Evolutionary conservation across 2,329 filamentous ascomycete genomes (phyloP), one percentile per base, ranked within the genome.

Genomic region (Metarhizium sp.): DNA sequence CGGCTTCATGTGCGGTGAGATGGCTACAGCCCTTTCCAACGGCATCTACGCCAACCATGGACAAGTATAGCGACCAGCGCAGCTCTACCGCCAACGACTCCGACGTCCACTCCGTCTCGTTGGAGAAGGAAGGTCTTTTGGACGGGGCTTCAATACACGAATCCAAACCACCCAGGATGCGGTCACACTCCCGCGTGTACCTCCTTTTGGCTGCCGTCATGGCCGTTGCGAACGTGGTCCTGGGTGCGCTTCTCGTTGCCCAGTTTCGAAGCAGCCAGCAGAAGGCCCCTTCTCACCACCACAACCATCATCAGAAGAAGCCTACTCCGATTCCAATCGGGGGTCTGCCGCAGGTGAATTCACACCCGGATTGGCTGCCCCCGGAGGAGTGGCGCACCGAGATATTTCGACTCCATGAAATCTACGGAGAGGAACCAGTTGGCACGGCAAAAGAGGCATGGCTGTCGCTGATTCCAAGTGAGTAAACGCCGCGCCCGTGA

Each of bases 351-450:
- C 32, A 50, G 32, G 38, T 55, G 34, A 50, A 50, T 36, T 25
- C 16, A 10, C 25, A 30, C 7, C 56, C 53, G 2, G 32, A 38
- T 10, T 57, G 56, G 56, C 50, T 57, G n/a, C 56, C 56, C 18
- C 56, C 56, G 2, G 56, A 57, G 30, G 47, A 53, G 32, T 57
- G 56, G 56, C 56, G 56, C 18, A 55, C 56, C 13, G 56, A 57
- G 36, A 43, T 57, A 20, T 57, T 57, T 29, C 52, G 36, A 4
- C 34, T 20, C 7, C 47, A 57, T n/a, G 42, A 43, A 7, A 53
- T 53, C 16, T 57, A 52, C 40, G 56, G 53, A 4, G 29, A 34
- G 16, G 34, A 57, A 29, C 52, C 53, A 7, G 38, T 38, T 36
- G 49, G 40, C 20, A 40, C 52, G 42, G 55, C 55, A 10, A 42